phyloP scores from a whole-genome alignment of 306 rosid species.

The Biancaea sappan region DNA sequence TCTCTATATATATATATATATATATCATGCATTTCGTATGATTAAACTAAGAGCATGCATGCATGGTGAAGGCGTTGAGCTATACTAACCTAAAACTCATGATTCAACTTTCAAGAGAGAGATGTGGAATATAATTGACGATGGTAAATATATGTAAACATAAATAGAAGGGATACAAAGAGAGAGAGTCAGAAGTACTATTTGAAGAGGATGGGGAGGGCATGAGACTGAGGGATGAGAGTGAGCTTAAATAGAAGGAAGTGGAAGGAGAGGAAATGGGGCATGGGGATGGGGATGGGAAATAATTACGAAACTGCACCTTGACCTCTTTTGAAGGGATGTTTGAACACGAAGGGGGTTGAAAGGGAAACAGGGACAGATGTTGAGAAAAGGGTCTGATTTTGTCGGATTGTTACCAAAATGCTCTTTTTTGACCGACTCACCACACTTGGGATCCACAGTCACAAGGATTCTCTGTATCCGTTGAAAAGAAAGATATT shows the following conservation, averaged over 20 bases:
- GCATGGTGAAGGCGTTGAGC: conserved; percentile 6
- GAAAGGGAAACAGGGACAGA: conserved; percentile 75
- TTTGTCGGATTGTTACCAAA: conserved; percentile 81
- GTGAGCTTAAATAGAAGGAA: conserved; percentile 63
- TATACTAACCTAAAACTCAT: conserved; percentile 54
- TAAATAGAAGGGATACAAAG: too few relatives aligned
- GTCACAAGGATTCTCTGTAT: conserved; percentile 44
- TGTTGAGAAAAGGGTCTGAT: conserved; percentile 73
- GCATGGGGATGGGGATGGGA: conserved; percentile 26
- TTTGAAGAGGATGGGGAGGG: conserved; percentile 42
- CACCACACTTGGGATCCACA: conserved; percentile 40
- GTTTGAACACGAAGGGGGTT: conserved; percentile 65
- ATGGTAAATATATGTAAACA: too few relatives aligned
- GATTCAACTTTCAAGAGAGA: conserved; percentile 39
- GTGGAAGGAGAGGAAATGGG: conserved; percentile 36
- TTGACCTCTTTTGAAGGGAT: conserved; percentile 53
- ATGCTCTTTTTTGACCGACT: conserved; percentile 68
- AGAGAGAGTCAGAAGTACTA: conserved; percentile 30
- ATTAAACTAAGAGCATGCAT: conserved; percentile 38
- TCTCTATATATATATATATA: too few relatives aligned
- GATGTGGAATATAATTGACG: too few relatives aligned
- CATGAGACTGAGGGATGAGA: conserved; percentile 42
- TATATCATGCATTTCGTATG: too few relatives aligned
- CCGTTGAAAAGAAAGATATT: conserved; percentile 7
- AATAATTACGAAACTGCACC: conserved; percentile 73